These are phyloP conservation scores for Solanum hybrid DNA, from an alignment of 305 asterid genomes.

Conservation along the genomic window DNA sequence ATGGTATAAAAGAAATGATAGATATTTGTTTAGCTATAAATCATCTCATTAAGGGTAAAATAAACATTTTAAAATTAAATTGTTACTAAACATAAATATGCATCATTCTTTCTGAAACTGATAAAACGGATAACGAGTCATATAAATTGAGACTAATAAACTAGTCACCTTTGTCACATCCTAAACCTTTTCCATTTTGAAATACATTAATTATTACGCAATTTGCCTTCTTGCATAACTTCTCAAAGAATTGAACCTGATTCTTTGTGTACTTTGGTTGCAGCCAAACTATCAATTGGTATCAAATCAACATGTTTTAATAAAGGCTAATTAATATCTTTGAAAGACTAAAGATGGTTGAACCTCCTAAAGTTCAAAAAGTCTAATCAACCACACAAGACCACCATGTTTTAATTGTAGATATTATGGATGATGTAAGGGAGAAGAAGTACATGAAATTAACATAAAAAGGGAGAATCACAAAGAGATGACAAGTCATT, in stretches of 20 bases:
- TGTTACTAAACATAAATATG: background rate
- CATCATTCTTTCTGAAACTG: background rate
- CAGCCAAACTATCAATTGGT: background rate
- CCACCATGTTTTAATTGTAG: background rate
- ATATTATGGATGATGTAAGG: background rate
- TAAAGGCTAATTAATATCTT: background rate
- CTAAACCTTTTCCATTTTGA: background rate
- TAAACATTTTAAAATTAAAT: too few relatives aligned
- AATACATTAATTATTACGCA: background rate
- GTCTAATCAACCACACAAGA: background rate
- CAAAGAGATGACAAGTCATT: background rate
- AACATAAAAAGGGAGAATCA: background rate
- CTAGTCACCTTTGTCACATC: background rate
- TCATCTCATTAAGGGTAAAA: background rate
- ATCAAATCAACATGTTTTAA: background rate
- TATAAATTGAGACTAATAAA: background rate
- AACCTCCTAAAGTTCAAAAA: background rate
- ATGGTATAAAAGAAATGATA: background rate
- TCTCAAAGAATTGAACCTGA: background rate
- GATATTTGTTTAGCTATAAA: too few relatives aligned
- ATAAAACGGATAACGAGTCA: background rate
- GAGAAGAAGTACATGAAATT: background rate
- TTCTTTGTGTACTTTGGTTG: background rate
- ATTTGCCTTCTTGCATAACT: background rate
- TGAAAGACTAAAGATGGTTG: background rate